A percentile compares a stretch with the other conserved stretches of the same genome.
phyloP scores from a whole-genome alignment of 495 filamentous ascomycete genomes.

The Aspergillus steynii region DNA sequence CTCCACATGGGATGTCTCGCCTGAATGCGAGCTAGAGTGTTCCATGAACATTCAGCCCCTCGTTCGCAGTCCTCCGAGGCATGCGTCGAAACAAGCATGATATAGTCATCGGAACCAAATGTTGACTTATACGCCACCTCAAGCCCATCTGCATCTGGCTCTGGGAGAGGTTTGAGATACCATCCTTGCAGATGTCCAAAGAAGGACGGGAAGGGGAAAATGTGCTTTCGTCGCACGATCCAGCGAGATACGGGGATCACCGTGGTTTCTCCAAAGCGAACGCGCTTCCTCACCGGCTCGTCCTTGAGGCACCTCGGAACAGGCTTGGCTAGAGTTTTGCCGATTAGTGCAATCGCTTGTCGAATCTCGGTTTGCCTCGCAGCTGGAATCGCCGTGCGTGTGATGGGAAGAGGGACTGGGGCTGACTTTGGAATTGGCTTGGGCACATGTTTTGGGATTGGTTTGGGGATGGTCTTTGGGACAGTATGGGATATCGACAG shows the following conservation, averaged over 20 bases:
- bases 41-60: constrained; percentile 16
- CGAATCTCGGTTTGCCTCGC: too few species aligned
- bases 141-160: constrained; percentile 26
- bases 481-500: too few species aligned
- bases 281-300: constrained; percentile 12
- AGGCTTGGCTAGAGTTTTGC: too few species aligned
- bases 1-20: constrained; percentile 13
- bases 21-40: constrained; percentile 14
- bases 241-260: constrained; percentile 21
- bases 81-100: constrained; percentile 13
- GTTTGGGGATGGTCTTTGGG: too few species aligned
- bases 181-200: constrained; percentile 26
- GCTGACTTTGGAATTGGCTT: too few species aligned
- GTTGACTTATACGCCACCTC: constrained; percentile 24
- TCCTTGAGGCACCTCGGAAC: too few species aligned
- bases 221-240: constrained; percentile 22
- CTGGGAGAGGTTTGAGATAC: constrained; percentile 19
- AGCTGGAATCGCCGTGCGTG: too few species aligned
- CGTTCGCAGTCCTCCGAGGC: constrained; percentile 12
- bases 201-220: constrained; percentile 18
- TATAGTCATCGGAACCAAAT: constrained; percentile 24
- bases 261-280: constrained; percentile 26
- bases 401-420: too few species aligned
- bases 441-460: too few species aligned
- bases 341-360: too few species aligned